Evolutionary conservation across 805 yeast genomes (phyloP), one percentile per base, ranked within the genome.

Genomic region (Starmerella vaccinii): DNA sequence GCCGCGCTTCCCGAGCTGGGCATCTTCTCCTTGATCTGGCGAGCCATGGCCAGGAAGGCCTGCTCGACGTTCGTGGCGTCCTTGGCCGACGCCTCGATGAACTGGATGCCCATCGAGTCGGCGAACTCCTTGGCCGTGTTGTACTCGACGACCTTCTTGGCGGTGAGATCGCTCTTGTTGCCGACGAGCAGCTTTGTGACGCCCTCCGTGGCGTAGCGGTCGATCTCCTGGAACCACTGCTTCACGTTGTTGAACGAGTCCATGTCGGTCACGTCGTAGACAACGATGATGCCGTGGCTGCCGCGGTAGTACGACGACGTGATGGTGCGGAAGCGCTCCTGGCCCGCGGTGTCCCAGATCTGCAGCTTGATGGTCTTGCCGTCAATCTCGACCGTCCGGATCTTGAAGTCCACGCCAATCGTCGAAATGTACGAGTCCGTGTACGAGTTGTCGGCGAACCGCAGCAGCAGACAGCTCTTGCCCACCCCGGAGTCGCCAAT

Each of bases 341-440:
- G 98, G 43, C 98, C 98, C 12, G 97, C 98, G 50, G 98, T 92
- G 67, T 92, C 98, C 98, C 98, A 92, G 65, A 92, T 90, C 73
- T 92, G 98, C 65, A 92, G 77, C 72, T 92, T 92, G 67, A 92
- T 92, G 49, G 95, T 86, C 74, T 92, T 92, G 58, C 97, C 97
- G 62, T 92, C 97, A 54, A 92, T 75, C 66, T 92, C 97, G 48
- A 71, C 68, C 24, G 75, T 71, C 52, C 75, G 70, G 62, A 71
- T 71, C 66, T 79, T 79, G 75, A 92, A 92, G 68, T 92, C 98
- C 49, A 92, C 97, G 51, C 98, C 98, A 66, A 92, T 92, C 42
- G 98, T 92, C 51, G 96, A 86, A 64, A 92, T 89, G 71, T 90
- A 92, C 62, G 92, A 95, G 62, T 89, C 95, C 41, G 96, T 88